Percentiles rank a stretch among this genome's conserved stretches.
Conservation (phyloP, 257 asterid genomes). For the Rauvolfia tetraphylla region DNA sequence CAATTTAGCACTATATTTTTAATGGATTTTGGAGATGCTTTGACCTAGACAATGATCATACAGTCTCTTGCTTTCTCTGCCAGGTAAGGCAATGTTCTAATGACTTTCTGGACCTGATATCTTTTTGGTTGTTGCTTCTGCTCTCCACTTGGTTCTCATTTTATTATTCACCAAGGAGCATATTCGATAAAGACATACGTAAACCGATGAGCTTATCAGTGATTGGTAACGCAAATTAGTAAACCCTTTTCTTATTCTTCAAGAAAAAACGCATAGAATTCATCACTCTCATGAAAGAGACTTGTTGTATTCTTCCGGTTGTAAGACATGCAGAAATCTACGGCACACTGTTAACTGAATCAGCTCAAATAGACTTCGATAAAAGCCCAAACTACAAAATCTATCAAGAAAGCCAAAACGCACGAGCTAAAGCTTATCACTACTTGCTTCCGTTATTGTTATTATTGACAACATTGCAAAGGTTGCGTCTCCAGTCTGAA, state of each 20-base stretch:
- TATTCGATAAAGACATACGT: neutral
- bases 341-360: neutral
- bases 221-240: neutral
- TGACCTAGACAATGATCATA: conserved; percentile 23
- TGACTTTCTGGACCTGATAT: too few species aligned
- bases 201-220: neutral
- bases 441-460: too few species aligned
- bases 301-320: conserved; percentile 15
- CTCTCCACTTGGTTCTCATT: too few species aligned
- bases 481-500: too few species aligned
- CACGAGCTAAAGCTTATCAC: too few species aligned
- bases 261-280: conserved; percentile 21
- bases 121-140: too few species aligned
- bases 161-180: neutral
- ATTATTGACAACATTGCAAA: too few species aligned
- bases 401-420: neutral
- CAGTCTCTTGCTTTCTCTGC: conserved; percentile 6
- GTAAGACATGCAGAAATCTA: conserved; percentile 8
- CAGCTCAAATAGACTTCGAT: neutral
- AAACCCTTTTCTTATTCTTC: neutral
- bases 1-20: neutral
- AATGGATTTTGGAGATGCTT: neutral
- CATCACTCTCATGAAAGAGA: conserved; percentile 28
- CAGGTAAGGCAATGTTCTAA: neutral
- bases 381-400: conserved; percentile 5